Percentiles rank a stretch among this genome's conserved stretches.
phyloP scores from a whole-genome alignment of 2,329 filamentous ascomycete species.

The Canariomyces notabilis region DNA sequence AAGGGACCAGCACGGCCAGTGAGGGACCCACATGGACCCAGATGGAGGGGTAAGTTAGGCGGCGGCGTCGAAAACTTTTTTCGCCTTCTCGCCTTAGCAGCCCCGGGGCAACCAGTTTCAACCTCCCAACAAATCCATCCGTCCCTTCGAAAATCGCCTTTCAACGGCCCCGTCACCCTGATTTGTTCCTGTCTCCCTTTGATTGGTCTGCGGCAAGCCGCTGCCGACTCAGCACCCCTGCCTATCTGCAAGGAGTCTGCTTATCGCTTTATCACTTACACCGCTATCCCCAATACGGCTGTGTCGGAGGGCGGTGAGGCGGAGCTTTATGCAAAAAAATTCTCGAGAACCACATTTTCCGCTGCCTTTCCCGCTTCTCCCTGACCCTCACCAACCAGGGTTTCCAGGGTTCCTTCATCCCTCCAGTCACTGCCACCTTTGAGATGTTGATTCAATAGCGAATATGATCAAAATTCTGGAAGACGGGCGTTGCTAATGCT shows the following conservation, averaged over 20 bases:
- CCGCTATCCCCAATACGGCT: constrained; percentile 16
- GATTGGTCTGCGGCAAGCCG: constrained; percentile 22
- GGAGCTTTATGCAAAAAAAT: constrained; percentile 23
- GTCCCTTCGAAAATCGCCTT: neutral
- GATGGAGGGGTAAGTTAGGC: constrained; percentile 24
- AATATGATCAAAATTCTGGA: too few relatives aligned
- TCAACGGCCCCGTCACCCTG: neutral
- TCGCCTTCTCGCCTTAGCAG: constrained; percentile 10
- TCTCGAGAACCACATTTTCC: too few relatives aligned
- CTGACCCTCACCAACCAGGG: too few relatives aligned
- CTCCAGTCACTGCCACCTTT: too few relatives aligned
- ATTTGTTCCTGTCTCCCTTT: constrained; percentile 21
- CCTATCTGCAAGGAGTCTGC: constrained; percentile 19
- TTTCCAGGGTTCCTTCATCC: too few relatives aligned
- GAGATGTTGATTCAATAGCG: too few relatives aligned
- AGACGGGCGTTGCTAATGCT: too few relatives aligned
- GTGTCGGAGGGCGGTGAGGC: constrained; percentile 27
- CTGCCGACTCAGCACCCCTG: constrained; percentile 20
- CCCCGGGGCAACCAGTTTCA: constrained; percentile 13
- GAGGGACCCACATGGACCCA: constrained; percentile 10
- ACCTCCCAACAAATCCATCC: constrained; percentile 1
- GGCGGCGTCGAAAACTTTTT: constrained; percentile 22
- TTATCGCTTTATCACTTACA: constrained; percentile 28
- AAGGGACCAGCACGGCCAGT: constrained; percentile 16
- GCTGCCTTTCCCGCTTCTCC: too few relatives aligned